Evolutionary conservation across 106 monocot species (phyloP), one percentile per base, ranked within the genome.

Genomic region (Narthecium ossifragum): DNA sequence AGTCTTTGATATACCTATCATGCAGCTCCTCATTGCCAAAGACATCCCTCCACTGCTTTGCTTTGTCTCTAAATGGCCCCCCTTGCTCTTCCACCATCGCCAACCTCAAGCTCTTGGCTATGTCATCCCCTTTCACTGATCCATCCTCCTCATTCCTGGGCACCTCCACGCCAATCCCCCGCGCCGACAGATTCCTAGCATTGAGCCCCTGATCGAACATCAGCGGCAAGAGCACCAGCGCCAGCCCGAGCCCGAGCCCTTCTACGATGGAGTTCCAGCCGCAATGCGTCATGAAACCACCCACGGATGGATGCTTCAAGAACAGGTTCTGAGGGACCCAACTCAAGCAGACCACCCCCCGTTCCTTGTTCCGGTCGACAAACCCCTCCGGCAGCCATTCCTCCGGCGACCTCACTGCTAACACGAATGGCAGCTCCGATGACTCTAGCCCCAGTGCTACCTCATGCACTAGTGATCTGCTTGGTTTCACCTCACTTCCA

Each of bases 181-280:
- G 73, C 61, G 73, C 82, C 40, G 48, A 64, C 31, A 82, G 15
- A 14, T 51, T 11, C 55, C 72, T 60, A 0, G 73, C 77, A 46
- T 73, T 77, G 24, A 82, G 77, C 39, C 77, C 77, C 46, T 82
- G 82, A 25, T 82, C 77, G 28, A 69, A 72, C 34, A 77, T 51
- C 36, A 82, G 29, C 9, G 77, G 77, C 68, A 82, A 34, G 12
- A 77, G 31, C 36, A 62, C 61, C 64, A 82, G 31, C 6, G 52
- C 55, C 29, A 37, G 18, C 41, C 77, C 77, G 4, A 53, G n/a
- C n/a, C n/a, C n/a, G 28, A 75, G 50, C 3, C 66, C 75, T 23
- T 80, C 80, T 3, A 75, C 61, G 34, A 63, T 14, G 22, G 69
- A 75, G 37, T 43, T 69, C 75, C 62, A 63, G 1, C 75, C 75